These are phyloP conservation scores for Dioscorea cayenensis DNA, from an alignment of 116 monocot genomes.

Conservation along the genomic window DNA sequence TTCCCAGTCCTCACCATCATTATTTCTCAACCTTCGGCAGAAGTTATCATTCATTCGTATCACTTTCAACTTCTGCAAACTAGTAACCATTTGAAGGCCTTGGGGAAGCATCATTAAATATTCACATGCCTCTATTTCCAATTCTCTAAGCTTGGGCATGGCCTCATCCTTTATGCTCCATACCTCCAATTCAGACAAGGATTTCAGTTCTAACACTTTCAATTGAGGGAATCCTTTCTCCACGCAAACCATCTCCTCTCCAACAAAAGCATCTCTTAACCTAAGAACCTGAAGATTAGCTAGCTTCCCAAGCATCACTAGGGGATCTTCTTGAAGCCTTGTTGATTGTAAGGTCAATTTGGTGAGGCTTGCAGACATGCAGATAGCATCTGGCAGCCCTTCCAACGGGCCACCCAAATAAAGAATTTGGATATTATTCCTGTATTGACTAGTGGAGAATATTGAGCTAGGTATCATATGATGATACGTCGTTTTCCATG, in stretches of 20 bases:
- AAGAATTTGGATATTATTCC: neutral
- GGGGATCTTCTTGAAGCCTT: neutral
- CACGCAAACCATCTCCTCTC: conserved; percentile 4
- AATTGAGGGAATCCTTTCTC: conserved; percentile 6
- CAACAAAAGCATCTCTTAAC: neutral
- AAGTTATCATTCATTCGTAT: too few species aligned
- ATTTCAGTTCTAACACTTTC: neutral
- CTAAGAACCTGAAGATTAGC: conserved; percentile 2
- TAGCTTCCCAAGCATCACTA: conserved; percentile 5
- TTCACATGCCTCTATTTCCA: neutral
- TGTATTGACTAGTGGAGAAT: neutral
- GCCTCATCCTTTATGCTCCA: conserved; percentile 13
- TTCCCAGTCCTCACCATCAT: too few species aligned
- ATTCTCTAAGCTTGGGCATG: neutral
- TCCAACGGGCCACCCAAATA: neutral
- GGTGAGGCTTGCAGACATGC: conserved; percentile 7
- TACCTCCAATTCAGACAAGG: neutral
- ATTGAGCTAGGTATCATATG: too few species aligned
- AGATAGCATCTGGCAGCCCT: neutral
- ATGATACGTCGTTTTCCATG: neutral
- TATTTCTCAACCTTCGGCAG: too few species aligned
- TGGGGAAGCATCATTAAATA: too few species aligned
- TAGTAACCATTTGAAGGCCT: too few species aligned
- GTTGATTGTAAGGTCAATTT: neutral
- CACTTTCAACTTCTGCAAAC: too few species aligned